These are phyloP conservation scores for Vitellaria paradoxa DNA, from an alignment of 179 eudicot genomes.

Conservation along the genomic window DNA sequence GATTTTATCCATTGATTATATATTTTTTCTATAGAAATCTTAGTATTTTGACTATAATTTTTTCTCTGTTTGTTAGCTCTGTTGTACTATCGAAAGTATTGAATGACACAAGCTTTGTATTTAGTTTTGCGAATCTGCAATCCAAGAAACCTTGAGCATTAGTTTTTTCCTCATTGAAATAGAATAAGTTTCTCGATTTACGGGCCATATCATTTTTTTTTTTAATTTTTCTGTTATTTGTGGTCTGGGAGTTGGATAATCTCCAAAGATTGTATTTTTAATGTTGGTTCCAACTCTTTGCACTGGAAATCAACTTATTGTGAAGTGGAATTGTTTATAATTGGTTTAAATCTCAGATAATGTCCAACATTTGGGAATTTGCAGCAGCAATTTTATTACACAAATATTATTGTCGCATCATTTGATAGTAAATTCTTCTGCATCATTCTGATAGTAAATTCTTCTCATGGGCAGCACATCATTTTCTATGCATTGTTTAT, in stretches of 20 bases:
- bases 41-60: too few relatives aligned
- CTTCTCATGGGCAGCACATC: too few relatives aligned
- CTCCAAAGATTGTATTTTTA: background rate
- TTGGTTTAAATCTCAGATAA: background rate
- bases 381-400: too few relatives aligned
- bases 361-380: background rate
- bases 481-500: too few relatives aligned
- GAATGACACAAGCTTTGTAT: background rate
- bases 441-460: too few relatives aligned
- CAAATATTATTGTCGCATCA: too few relatives aligned
- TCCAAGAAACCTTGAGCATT: background rate
- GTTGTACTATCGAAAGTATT: background rate
- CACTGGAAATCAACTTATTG: background rate
- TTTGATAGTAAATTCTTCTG: too few relatives aligned
- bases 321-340: background rate
- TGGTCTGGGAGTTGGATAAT: background rate
- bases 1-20: background rate
- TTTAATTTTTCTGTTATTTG: background rate
- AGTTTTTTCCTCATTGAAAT: background rate
- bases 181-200: conserved; percentile 8
- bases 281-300: background rate
- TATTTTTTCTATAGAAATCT: background rate
- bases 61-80: background rate
- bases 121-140: conserved; percentile 3
- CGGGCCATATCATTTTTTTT: background rate